phyloP scores from a whole-genome alignment of 768 basidiomycete species.

The Russula vinacea region DNA sequence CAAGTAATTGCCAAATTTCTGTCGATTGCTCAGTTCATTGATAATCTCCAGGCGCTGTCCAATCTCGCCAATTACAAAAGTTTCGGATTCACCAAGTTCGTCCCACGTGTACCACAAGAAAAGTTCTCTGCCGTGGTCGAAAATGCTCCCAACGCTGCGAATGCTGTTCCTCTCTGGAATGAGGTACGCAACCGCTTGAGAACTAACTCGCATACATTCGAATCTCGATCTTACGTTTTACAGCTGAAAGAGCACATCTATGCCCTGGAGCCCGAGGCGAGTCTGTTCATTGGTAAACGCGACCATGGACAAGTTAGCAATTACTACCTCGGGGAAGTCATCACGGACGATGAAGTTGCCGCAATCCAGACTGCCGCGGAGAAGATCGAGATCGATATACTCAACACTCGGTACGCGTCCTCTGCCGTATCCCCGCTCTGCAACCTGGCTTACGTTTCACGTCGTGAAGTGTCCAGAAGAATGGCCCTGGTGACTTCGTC shows the following conservation, averaged over 20 bases:
- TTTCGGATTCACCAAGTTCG: conserved; percentile 84
- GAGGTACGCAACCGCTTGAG: conserved; percentile 42
- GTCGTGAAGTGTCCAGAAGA: conserved; percentile 61
- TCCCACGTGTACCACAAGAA: conserved; percentile 61
- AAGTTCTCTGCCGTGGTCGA: conserved; percentile 64
- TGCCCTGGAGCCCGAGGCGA: conserved; percentile 56
- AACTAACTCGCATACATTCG: background rate
- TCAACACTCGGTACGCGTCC: conserved; percentile 69
- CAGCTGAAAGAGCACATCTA: conserved; percentile 79
- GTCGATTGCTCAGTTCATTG: background rate
- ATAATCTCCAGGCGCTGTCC: conserved; percentile 44
- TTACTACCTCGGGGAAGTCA: conserved; percentile 75
- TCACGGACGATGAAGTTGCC: conserved; percentile 75
- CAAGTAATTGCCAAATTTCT: conserved; percentile 48
- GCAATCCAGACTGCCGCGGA: conserved; percentile 74
- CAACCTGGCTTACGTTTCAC: background rate
- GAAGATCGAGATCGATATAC: conserved; percentile 65
- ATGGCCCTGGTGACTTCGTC: conserved; percentile 56
- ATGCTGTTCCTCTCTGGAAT: conserved; percentile 60
- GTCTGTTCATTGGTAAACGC: conserved; percentile 77
- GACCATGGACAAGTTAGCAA: conserved; percentile 74
- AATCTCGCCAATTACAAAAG: conserved; percentile 73
- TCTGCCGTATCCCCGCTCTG: conserved; percentile 9
- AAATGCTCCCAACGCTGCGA: conserved; percentile 55
- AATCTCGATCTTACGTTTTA: conserved; percentile 3